phyloP scores from a whole-genome alignment of 2,329 filamentous ascomycete species.

The Phialophora verrucosa region DNA sequence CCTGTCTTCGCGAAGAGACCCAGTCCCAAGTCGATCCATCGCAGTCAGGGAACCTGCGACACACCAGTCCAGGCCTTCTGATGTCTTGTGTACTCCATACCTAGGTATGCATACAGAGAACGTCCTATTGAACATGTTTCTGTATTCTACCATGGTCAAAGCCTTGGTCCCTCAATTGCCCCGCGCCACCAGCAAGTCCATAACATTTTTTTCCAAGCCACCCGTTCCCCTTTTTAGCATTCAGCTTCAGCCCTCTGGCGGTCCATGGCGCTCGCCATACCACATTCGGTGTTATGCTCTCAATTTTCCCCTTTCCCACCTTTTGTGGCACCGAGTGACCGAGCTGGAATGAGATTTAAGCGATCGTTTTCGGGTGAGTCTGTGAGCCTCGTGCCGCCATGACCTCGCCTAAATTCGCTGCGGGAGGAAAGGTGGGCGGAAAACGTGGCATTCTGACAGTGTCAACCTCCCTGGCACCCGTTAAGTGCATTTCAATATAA shows the following conservation, averaged over 20 bases:
- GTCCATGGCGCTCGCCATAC: conserved; percentile 21
- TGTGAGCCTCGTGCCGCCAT: conserved; percentile 16
- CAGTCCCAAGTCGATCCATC: neutral
- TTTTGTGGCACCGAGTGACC: conserved; percentile 15
- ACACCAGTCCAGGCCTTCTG: neutral
- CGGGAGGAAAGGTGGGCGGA: conserved; percentile 13
- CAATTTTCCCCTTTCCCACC: conserved; percentile 17
- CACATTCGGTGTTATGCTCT: conserved; percentile 14
- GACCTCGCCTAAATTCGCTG: conserved; percentile 18
- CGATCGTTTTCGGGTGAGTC: conserved; percentile 11
- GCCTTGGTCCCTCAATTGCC: conserved; percentile 2
- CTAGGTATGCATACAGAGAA: neutral
- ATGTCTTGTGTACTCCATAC: neutral
- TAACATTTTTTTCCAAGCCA: conserved; percentile 30
- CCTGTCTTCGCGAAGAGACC: neutral
- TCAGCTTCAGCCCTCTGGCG: conserved; percentile 18
- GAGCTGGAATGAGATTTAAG: conserved; percentile 24
- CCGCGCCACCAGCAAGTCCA: conserved; percentile 15
- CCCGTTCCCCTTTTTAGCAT: conserved; percentile 27
- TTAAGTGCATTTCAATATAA: conserved; percentile 14
- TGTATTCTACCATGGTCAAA: neutral
- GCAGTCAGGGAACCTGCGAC: neutral
- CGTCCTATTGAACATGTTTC: neutral
- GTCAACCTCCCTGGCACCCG: neutral
- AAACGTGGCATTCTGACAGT: conserved; percentile 19